phyloP scores from a whole-genome alignment of 106 monocot species.

The Phalaenopsis equestris region DNA sequence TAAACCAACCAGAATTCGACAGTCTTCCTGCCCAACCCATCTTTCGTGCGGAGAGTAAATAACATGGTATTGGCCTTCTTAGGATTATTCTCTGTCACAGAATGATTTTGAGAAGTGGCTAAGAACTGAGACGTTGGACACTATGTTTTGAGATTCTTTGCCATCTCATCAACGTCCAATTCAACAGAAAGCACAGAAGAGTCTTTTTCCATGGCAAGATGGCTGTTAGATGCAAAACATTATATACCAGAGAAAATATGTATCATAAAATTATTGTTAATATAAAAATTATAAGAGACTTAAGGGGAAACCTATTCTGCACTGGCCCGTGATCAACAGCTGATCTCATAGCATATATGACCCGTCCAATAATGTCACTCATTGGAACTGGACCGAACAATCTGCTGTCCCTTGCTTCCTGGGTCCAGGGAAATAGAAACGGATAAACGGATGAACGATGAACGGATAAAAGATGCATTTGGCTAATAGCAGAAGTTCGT shows the following conservation, averaged over 20 bases:
- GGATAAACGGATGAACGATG: no score
- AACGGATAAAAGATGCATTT: not conserved
- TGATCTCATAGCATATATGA: constrained; percentile 44
- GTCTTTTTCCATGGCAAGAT: constrained; percentile 47
- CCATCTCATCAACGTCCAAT: constrained; percentile 91
- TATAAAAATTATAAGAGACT: not conserved
- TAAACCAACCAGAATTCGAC: not conserved
- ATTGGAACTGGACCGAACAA: constrained; percentile 8
- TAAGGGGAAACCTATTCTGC: constrained; percentile 59
- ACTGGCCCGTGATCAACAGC: constrained; percentile 72
- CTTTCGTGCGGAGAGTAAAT: not conserved
- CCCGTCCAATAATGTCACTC: constrained; percentile 42
- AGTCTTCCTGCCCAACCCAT: not conserved
- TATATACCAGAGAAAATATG: not conserved
- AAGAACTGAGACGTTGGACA: not conserved
- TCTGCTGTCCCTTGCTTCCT: constrained; percentile 47
- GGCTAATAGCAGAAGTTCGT: not conserved
- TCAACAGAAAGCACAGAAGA: constrained; percentile 70
- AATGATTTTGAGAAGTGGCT: not conserved
- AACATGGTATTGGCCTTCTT: not conserved
- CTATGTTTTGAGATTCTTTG: constrained; percentile 54
- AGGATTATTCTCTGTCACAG: not conserved
- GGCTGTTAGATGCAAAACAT: constrained; percentile 23
- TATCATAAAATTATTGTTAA: not conserved
- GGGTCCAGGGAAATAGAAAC: constrained; percentile 2